Conservation (phyloP, 1,284 basidiomycete species). For the Caloboletus firmus region DNA sequence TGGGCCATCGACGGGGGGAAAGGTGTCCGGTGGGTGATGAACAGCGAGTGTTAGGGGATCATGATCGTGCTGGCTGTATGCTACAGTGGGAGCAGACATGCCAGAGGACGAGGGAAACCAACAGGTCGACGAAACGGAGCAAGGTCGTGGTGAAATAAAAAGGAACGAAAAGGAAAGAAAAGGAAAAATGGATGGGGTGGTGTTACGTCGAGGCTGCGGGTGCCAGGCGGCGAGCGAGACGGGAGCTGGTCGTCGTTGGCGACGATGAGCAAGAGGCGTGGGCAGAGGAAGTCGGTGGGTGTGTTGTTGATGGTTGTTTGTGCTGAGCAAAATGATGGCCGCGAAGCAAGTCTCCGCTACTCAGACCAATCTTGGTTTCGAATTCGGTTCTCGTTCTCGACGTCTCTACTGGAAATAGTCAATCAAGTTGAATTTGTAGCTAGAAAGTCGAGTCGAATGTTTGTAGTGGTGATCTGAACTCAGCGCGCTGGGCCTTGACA, state of each 20-base stretch:
- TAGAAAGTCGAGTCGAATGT: constrained; percentile 2
- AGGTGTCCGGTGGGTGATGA: constrained; percentile 1
- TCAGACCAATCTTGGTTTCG: background rate
- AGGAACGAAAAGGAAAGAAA: background rate
- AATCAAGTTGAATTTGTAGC: background rate
- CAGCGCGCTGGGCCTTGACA: constrained; percentile 14
- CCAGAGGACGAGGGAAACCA: constrained; percentile 9
- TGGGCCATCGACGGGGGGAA: constrained; percentile 13
- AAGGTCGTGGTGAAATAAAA: background rate
- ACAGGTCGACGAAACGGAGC: constrained; percentile 10
- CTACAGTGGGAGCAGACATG: constrained; percentile 27
- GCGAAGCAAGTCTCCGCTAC: constrained; percentile 5
- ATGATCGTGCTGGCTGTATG: constrained; percentile 24
- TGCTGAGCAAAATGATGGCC: constrained; percentile 17
- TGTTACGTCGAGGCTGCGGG: constrained; percentile 1
- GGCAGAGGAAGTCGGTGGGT: constrained; percentile 30
- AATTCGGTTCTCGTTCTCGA: background rate
- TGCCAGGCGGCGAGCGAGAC: background rate
- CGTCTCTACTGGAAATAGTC: background rate
- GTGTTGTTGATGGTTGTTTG: constrained; percentile 26
- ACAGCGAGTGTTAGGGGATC: constrained; percentile 5
- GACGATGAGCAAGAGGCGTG: constrained; percentile 35
- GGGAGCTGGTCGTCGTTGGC: constrained; percentile 31
- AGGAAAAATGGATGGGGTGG: background rate
- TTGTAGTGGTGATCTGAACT: constrained; percentile 26